Conservation (phyloP, 805 yeast genomes). For the Wickerhamomyces hampshirensis region DNA sequence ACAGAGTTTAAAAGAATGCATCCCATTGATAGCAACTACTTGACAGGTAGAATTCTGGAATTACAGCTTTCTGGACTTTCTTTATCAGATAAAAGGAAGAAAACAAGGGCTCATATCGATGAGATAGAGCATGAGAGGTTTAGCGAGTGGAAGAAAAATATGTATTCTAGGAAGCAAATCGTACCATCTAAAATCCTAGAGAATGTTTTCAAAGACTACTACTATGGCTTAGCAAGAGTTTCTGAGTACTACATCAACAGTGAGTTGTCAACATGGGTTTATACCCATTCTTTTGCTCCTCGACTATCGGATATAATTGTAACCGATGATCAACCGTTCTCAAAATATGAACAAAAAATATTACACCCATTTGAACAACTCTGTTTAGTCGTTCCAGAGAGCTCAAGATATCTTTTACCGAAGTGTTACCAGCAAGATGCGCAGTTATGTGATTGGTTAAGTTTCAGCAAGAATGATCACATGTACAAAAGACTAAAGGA, state of each 20-base stretch:
- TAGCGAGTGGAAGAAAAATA: slow-evolving; percentile 68
- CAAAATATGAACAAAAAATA: no score
- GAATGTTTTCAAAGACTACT: slow-evolving; percentile 60
- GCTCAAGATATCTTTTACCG: slow-evolving; percentile 9
- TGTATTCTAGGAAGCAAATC: no score
- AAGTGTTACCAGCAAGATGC: slow-evolving; percentile 5
- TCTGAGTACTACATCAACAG: slow-evolving; percentile 80
- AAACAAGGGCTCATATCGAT: slow-evolving; percentile 36
- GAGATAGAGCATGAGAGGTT: slow-evolving; percentile 62
- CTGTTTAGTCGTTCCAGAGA: slow-evolving; percentile 10
- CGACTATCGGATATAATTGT: slow-evolving; percentile 80
- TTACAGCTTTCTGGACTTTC: slow-evolving; percentile 27
- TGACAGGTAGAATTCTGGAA: background rate
- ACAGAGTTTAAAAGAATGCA: background rate
- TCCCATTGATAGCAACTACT: slow-evolving; percentile 1
- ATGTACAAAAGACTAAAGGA: no score
- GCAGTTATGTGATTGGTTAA: background rate
- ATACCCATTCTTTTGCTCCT: slow-evolving; percentile 80
- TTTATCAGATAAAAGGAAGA: slow-evolving; percentile 47
- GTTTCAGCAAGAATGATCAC: no score
- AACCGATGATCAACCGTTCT: slow-evolving; percentile 36
- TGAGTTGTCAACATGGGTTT: slow-evolving; percentile 86
- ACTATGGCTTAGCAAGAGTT: slow-evolving; percentile 95
- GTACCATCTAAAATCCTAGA: no score
- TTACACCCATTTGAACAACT: slow-evolving; percentile 14